These are phyloP conservation scores for Pythium scleroteichum DNA, from an alignment of 352 stramenopile genomes.

Conservation along the genomic window DNA sequence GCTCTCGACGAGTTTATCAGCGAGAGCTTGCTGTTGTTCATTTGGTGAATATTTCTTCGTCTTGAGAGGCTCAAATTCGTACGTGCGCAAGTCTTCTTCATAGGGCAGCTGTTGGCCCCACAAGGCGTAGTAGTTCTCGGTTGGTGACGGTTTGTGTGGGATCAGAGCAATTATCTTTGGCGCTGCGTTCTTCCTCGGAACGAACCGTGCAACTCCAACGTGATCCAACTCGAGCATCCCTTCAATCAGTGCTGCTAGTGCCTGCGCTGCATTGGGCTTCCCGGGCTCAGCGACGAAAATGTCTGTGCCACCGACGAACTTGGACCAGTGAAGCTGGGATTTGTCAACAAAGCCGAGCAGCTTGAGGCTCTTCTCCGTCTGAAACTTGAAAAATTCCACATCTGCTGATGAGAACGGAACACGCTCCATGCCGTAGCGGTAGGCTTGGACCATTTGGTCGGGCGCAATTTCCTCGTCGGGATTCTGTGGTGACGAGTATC, in stretches of 20 bases:
- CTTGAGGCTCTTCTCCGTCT: slow-evolving; percentile 77
- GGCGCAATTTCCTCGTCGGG: slow-evolving; percentile 71
- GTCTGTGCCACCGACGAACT: slow-evolving; percentile 66
- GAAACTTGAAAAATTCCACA: slow-evolving; percentile 81
- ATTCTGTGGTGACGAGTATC: slow-evolving; percentile 65
- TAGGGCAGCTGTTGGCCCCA: slow-evolving; percentile 78
- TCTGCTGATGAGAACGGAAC: slow-evolving; percentile 82
- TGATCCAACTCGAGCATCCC: slow-evolving; percentile 66
- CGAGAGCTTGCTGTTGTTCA: slow-evolving; percentile 55
- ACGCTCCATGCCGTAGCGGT: slow-evolving; percentile 76
- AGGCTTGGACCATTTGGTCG: slow-evolving; percentile 77
- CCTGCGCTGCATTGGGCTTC: slow-evolving; percentile 62
- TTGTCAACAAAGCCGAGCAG: slow-evolving; percentile 71
- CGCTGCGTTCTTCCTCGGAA: slow-evolving; percentile 70
- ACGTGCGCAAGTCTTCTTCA: slow-evolving; percentile 77
- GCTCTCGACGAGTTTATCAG: slow-evolving; percentile 72
- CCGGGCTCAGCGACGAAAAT: slow-evolving; percentile 75
- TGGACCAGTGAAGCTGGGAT: slow-evolving; percentile 43
- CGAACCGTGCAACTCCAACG: slow-evolving; percentile 76
- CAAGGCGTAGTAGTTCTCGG: slow-evolving; percentile 65
- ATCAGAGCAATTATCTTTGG: slow-evolving; percentile 79
- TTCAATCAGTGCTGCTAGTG: slow-evolving; percentile 61
- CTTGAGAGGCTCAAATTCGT: slow-evolving; percentile 75
- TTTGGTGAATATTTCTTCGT: slow-evolving; percentile 50
- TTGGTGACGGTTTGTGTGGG: slow-evolving; percentile 41